These are phyloP conservation scores for Alternaria alternata DNA, from an alignment of 2,329 filamentous ascomycete genomes.

Conservation along the genomic window DNA sequence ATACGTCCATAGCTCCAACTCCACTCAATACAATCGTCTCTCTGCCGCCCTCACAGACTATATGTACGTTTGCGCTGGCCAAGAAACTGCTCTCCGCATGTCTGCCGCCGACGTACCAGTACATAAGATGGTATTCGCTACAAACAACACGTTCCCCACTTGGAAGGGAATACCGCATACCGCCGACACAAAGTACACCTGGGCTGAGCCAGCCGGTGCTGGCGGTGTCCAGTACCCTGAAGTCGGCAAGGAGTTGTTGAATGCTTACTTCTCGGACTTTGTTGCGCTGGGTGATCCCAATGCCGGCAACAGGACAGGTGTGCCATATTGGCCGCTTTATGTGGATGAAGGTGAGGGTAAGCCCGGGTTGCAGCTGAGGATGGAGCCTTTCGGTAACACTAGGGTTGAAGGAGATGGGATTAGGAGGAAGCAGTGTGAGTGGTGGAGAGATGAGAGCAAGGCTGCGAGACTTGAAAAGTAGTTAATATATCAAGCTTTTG, in stretches of 20 bases:
- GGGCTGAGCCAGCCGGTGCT: conserved; percentile 60
- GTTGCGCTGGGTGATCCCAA: conserved; percentile 54
- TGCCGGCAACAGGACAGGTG: conserved; percentile 23
- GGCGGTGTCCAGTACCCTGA: conserved; percentile 48
- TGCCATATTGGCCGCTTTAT: conserved; percentile 53
- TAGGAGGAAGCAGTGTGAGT: conserved; percentile 37
- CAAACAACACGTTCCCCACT: conserved; percentile 31
- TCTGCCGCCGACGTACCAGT: conserved; percentile 44
- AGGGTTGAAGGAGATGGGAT: conserved; percentile 38
- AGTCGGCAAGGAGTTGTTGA: conserved; percentile 49
- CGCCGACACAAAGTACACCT: conserved; percentile 52
- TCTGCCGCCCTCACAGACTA: conserved; percentile 55
- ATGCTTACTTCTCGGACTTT: conserved; percentile 53
- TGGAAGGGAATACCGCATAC: conserved; percentile 38
- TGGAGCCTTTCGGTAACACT: conserved; percentile 36
- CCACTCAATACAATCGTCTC: conserved; percentile 56
- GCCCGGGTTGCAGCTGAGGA: conserved; percentile 29
- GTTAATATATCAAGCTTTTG: neutral
- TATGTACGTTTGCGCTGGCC: conserved; percentile 56
- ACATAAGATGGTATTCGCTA: conserved; percentile 29
- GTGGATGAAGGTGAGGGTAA: conserved; percentile 18
- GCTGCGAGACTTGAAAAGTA: conserved; percentile 37
- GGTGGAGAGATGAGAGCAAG: conserved; percentile 35
- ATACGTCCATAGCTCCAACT: conserved; percentile 54
- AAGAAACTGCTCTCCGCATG: conserved; percentile 55